Conservation (phyloP, 805 yeast species). For the Lipomyces orientalis region DNA sequence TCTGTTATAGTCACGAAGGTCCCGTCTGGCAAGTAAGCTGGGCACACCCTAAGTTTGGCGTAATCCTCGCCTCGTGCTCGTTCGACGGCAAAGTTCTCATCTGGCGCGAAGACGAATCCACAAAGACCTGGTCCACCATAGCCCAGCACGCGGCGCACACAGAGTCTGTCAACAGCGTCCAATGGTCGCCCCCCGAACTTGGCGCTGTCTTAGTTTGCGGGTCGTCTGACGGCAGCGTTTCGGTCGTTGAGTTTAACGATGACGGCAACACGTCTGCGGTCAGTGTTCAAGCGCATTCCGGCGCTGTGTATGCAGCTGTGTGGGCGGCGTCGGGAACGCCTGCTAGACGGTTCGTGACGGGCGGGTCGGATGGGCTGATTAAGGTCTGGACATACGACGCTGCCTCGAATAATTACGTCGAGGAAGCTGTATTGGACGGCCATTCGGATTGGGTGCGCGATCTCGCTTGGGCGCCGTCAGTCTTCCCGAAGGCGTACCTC, state of each 20-base stretch:
- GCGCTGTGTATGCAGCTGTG: constrained; percentile 92
- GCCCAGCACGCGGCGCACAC: constrained; percentile 87
- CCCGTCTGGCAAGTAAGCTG: constrained; percentile 99
- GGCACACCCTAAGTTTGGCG: constrained; percentile 99
- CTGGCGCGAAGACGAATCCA: constrained; percentile 90
- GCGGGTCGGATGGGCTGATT: constrained; percentile 93
- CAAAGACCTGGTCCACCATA: constrained; percentile 74
- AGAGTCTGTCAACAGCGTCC: constrained; percentile 91
- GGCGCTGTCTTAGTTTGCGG: constrained; percentile 91
- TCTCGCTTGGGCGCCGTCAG: constrained; percentile 96
- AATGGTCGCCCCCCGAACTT: constrained; percentile 97
- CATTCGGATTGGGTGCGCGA: constrained; percentile 99
- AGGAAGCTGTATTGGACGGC: constrained; percentile 82
- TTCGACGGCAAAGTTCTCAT: constrained; percentile 93
- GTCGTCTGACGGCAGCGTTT: constrained; percentile 90
- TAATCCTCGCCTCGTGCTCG: constrained; percentile 90
- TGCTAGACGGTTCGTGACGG: constrained; percentile 78
- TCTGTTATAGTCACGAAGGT: constrained; percentile 70
- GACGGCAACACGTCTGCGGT: constrained; percentile 69
- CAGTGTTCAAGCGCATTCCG: constrained; percentile 79
- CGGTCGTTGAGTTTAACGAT: constrained; percentile 88
- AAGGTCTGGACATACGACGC: constrained; percentile 79
- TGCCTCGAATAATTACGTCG: constrained; percentile 60
- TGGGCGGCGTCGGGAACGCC: constrained; percentile 65
- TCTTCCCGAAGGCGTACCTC: constrained; percentile 82